phyloP scores from a whole-genome alignment of 2,329 filamentous ascomycete genomes.

The Ophiostoma australiae region DNA sequence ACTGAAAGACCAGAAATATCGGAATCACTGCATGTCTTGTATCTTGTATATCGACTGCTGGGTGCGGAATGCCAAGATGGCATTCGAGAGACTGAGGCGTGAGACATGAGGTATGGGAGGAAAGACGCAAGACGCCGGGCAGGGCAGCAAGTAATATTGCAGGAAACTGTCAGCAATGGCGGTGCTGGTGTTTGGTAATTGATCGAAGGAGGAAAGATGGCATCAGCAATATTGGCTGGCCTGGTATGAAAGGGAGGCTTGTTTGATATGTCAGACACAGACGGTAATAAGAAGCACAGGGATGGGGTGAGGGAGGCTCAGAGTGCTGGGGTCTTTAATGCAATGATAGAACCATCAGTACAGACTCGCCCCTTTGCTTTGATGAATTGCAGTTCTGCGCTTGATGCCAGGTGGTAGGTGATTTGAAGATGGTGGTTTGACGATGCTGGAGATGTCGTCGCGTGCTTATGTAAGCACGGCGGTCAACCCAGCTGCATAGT shows the following conservation, averaged over 20 bases:
- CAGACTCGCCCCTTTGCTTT: too few species aligned
- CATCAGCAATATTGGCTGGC: too few species aligned
- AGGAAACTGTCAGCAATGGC: not conserved
- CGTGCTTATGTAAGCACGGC: not conserved
- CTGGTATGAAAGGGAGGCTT: not conserved
- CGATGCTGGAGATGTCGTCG: not conserved
- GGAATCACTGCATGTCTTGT: not conserved
- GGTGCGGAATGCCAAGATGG: not conserved
- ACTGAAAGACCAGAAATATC: too few species aligned
- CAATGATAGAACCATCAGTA: too few species aligned
- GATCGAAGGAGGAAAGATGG: too few species aligned
- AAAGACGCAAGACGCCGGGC: not conserved
- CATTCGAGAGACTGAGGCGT: not conserved
- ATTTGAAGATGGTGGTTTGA: too few species aligned
- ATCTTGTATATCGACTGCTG: too few species aligned
- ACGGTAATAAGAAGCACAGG: not conserved
- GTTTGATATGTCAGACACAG: not conserved
- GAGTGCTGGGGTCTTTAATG: too few species aligned
- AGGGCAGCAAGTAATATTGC: conserved; percentile 1
- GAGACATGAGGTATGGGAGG: not conserved
- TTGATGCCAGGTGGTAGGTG: too few species aligned
- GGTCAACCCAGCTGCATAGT: not conserved
- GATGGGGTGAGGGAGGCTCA: not conserved
- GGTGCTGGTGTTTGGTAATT: not conserved
- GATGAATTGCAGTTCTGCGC: too few species aligned